Percentiles rank a stretch among this genome's conserved stretches.
phyloP scores from a whole-genome alignment of 1,284 basidiomycete genomes.

The Crepidotus sp. region DNA sequence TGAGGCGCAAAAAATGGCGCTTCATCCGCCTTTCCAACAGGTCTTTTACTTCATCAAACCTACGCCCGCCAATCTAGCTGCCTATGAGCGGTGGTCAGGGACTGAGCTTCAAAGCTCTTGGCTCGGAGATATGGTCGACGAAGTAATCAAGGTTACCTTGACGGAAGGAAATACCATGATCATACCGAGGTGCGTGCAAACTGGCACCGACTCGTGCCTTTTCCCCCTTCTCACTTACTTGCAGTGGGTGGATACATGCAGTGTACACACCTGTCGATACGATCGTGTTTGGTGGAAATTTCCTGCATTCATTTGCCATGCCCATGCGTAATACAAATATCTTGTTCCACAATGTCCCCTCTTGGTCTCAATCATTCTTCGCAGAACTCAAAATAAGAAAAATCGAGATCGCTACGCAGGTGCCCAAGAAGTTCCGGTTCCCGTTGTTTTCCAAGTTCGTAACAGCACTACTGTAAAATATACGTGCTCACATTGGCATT shows the following conservation, averaged over 20 bases:
- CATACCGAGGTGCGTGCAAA: slow-evolving; percentile 51
- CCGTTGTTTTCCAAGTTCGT: slow-evolving; percentile 75
- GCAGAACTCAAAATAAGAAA: slow-evolving; percentile 80
- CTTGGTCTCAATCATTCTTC: slow-evolving; percentile 18
- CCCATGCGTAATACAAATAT: slow-evolving; percentile 49
- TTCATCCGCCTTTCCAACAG: slow-evolving; percentile 31
- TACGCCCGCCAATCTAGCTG: slow-evolving; percentile 79
- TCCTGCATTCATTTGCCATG: slow-evolving; percentile 79
- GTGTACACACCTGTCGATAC: slow-evolving; percentile 91
- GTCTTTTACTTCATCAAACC: slow-evolving; percentile 94
- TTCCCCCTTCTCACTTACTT: not conserved
- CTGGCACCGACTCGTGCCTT: not conserved
- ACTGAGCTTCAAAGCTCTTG: slow-evolving; percentile 85
- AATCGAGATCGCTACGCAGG: slow-evolving; percentile 88
- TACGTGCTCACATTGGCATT: not conserved
- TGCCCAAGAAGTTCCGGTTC: slow-evolving; percentile 92
- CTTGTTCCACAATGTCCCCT: not conserved
- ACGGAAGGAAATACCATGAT: slow-evolving; percentile 90
- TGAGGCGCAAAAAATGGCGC: slow-evolving; percentile 2
- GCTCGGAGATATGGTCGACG: slow-evolving; percentile 86
- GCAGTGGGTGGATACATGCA: slow-evolving; percentile 90
- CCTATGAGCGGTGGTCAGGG: slow-evolving; percentile 85
- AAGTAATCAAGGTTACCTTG: slow-evolving; percentile 80
- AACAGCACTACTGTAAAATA: not conserved
- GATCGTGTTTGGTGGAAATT: slow-evolving; percentile 96